Evolutionary conservation across 2,329 filamentous ascomycete genomes (phyloP), one percentile per base, ranked within the genome.

Genomic region (Pseudogymnoascus pannorum): DNA sequence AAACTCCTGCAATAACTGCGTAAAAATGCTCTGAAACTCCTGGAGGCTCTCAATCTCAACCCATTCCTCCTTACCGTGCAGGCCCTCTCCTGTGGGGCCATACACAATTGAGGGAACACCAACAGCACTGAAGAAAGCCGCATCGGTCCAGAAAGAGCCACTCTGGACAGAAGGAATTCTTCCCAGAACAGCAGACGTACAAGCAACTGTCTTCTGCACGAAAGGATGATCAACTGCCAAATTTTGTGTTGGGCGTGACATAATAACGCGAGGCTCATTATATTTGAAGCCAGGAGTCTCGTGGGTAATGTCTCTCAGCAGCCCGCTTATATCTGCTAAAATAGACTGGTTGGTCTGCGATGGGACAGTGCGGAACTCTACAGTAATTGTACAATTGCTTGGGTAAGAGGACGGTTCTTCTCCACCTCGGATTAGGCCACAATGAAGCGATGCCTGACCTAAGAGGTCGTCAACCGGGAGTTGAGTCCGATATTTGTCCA

Each of bases 341-440:
- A 80, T 73, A 0, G 66, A 65, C 4, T 75, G 68, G 0, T 69
- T 62, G 0, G 75, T 76, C 65, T 82, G 77, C 2, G 71, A 72
- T 2, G 76, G 69, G 0, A 82, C 65, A 0, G 78, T 82, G 5
- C 80, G 75, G 6, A 77, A 74, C 62, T 83, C 80, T 1, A 82
- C 54, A 0, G 74, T 75, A n/a, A 82, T 69, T 0, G 72, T 78
- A 67, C 79, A 81, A n/a, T 70, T 69, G 0, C 73, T 76, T 0
- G 79, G 79, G 54, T 83, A 83, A 0, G 78, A 80, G 0, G 79
- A 81, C 0, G 72, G 70, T 58, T 83, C 81, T 60, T 82, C 78
- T 0, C 80, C 79, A 0, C 80, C 79, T 8, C 71, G 73, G 54
- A 82, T 77, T 4, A 78, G 63, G 0, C 77, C 77, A 4, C 77